These are phyloP conservation scores for Venturia effusa DNA, from an alignment of 2,329 filamentous ascomycete genomes.

Conservation along the genomic window DNA sequence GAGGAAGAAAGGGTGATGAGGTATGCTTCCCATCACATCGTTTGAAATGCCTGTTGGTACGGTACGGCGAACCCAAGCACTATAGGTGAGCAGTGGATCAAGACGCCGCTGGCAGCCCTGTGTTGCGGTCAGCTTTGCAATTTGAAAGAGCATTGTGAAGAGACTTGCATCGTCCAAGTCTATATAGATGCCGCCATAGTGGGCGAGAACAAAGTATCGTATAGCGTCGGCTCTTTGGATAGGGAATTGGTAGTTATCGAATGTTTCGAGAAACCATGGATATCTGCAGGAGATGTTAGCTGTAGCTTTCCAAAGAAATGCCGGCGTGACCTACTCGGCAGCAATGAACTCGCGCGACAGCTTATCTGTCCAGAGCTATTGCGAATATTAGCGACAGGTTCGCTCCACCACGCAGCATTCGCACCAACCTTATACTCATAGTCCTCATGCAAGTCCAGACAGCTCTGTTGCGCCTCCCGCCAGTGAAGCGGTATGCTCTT, in stretches of 20 bases:
- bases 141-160: not conserved
- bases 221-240: conserved; percentile 72
- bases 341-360: conserved; percentile 61
- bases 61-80: conserved; percentile 60
- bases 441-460: conserved; percentile 55
- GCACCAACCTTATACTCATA: conserved; percentile 59
- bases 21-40: conserved; percentile 65
- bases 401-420: not conserved
- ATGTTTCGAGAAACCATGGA: conserved; percentile 66
- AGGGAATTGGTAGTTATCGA: conserved; percentile 60
- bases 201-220: conserved; percentile 66
- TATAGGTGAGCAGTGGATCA: conserved; percentile 57
- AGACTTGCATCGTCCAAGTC: conserved; percentile 58
- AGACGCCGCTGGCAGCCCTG: conserved; percentile 58
- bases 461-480: conserved; percentile 54
- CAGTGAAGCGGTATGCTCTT: conserved; percentile 57
- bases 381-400: conserved; percentile 18
- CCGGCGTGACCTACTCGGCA: conserved; percentile 35
- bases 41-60: conserved; percentile 70
- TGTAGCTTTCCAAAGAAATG: not conserved
- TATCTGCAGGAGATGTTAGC: conserved; percentile 36
- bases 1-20: conserved; percentile 64
- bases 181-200: conserved; percentile 72
- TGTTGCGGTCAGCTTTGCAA: not conserved
- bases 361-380: conserved; percentile 65